A percentile compares a stretch with the other conserved stretches of the same genome.
Conservation (phyloP, 2,329 filamentous ascomycete genomes). For the Aaosphaeria pasadenensis region DNA sequence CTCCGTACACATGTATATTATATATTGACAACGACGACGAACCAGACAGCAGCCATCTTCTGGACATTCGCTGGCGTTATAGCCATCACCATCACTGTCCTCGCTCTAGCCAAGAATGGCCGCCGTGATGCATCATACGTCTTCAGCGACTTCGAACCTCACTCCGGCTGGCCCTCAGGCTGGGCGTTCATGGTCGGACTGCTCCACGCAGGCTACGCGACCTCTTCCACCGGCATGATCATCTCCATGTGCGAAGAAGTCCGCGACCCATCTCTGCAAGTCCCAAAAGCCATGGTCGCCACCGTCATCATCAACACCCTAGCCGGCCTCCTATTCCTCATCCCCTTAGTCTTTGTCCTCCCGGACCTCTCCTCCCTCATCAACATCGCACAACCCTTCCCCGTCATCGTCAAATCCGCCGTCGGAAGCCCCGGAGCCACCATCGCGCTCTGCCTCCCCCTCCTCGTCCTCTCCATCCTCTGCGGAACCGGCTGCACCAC, state of each 20-base stretch:
- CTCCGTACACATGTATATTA: too few relatives aligned
- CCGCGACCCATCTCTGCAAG: conserved; percentile 61
- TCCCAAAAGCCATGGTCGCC: conserved; percentile 69
- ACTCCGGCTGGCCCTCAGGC: conserved; percentile 66
- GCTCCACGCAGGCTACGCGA: conserved; percentile 69
- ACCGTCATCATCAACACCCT: conserved; percentile 66
- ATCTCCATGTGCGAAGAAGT: conserved; percentile 78
- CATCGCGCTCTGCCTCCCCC: conserved; percentile 61
- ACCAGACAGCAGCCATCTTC: conserved; percentile 67
- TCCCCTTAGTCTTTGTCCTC: conserved; percentile 67
- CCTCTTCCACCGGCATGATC: conserved; percentile 76
- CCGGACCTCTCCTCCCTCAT: conserved; percentile 59
- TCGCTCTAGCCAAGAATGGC: conserved; percentile 67
- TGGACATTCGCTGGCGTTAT: conserved; percentile 72
- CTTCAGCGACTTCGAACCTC: conserved; percentile 64
- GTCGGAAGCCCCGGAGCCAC: conserved; percentile 60
- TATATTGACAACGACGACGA: too few relatives aligned
- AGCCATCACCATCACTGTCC: conserved; percentile 60
- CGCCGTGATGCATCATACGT: conserved; percentile 61
- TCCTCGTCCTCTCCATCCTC: conserved; percentile 64
- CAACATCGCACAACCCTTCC: conserved; percentile 56
- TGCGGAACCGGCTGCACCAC: conserved; percentile 66
- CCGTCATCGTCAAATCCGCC: conserved; percentile 63
- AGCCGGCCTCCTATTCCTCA: conserved; percentile 64
- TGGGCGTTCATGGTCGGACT: conserved; percentile 74